Evolutionary conservation across 768 basidiomycete species (phyloP).

Genomic region (Macrolepiota albuminosa): DNA sequence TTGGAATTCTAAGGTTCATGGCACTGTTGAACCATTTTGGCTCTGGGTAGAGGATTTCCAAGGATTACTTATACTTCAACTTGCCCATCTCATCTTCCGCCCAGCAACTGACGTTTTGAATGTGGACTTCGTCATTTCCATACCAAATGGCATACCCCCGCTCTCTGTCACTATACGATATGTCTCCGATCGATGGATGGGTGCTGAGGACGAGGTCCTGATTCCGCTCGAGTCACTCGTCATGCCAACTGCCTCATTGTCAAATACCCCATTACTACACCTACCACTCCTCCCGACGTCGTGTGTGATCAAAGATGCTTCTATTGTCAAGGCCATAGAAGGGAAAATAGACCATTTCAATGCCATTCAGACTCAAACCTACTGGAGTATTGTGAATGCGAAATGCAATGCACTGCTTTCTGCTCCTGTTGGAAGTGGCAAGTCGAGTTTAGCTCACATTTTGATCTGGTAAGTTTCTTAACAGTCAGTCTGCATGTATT

Average conservation of each 20-base stretch:
- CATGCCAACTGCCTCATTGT: slow-evolving; percentile 64
- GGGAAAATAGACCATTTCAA: slow-evolving; percentile 58
- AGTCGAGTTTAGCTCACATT: slow-evolving; percentile 67
- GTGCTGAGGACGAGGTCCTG: slow-evolving; percentile 71
- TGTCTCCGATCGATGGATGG: slow-evolving; percentile 91
- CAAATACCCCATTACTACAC: slow-evolving; percentile 60
- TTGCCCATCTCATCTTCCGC: slow-evolving; percentile 68
- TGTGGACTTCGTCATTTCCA: slow-evolving; percentile 77
- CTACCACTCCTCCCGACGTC: slow-evolving; percentile 69
- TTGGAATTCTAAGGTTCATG: slow-evolving; percentile 78
- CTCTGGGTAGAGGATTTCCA: slow-evolving; percentile 91
- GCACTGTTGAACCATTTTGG: slow-evolving; percentile 83
- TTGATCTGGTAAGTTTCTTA: slow-evolving; percentile 59
- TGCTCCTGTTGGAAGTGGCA: slow-evolving; percentile 79
- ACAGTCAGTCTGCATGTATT: not conserved
- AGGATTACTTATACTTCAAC: slow-evolving; percentile 78
- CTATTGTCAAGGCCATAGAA: slow-evolving; percentile 42
- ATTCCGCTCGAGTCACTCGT: slow-evolving; percentile 63
- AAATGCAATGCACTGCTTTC: slow-evolving; percentile 65
- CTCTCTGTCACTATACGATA: slow-evolving; percentile 69
- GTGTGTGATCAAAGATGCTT: slow-evolving; percentile 37
- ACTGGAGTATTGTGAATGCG: slow-evolving; percentile 77
- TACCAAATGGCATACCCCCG: slow-evolving; percentile 54
- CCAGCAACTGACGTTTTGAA: slow-evolving; percentile 54
- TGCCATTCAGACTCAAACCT: slow-evolving; percentile 83